Base-by-base conservation (phyloP, 352 stramenopile genomes). In the Phytophthora ohioensis region DNA sequence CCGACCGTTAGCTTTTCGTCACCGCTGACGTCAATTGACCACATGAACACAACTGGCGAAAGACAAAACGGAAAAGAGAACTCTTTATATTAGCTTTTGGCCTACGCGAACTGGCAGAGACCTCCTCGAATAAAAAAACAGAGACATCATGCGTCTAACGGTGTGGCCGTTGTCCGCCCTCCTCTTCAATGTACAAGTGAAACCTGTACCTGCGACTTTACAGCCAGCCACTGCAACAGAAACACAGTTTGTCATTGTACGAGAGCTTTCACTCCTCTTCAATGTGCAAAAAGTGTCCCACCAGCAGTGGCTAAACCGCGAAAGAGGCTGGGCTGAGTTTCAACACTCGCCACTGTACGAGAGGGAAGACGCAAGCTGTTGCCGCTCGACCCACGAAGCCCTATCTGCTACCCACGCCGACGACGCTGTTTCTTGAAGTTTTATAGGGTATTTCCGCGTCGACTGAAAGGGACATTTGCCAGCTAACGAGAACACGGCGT, bases 251-350 rank as follows among this genome's bases (percentile, higher is more conserved):
- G 55, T 45, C 68, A 66, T 35, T 76, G 73, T 77, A 75, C 63
- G 69, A 76, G 73, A 77, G 68, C 13, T 30, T 54, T 46, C 56
- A 57, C 71, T 76, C 71, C 62, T 79, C 71, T 79, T 79, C 71
- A 80, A 70, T 55, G 55, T 43, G 55, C 60, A 64, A 63, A 58
- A 57, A 32, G 35, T 39, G 39, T 2, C 38, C 30, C 32, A 57
- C 1, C n/a, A 6, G 39, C 15, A 39, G 53, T 21, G 13, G 49
- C 38, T 49, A 49, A 39, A 51, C 45, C 30, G 8, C 15, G 27
- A 31, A 59, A 49, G n/a, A 47, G 34, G 10, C 52, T 38, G 17
- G 32, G 35, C 12, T 12, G 21, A 60, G 12, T 13, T 21, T 21
- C 21, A 12, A 27, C 27, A 53, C 8, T 54, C 51, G 68, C 51